Percentiles rank a stretch among this genome's conserved stretches.
Conservation (phyloP, 495 filamentous ascomycete genomes). For the Neurospora sp. region DNA sequence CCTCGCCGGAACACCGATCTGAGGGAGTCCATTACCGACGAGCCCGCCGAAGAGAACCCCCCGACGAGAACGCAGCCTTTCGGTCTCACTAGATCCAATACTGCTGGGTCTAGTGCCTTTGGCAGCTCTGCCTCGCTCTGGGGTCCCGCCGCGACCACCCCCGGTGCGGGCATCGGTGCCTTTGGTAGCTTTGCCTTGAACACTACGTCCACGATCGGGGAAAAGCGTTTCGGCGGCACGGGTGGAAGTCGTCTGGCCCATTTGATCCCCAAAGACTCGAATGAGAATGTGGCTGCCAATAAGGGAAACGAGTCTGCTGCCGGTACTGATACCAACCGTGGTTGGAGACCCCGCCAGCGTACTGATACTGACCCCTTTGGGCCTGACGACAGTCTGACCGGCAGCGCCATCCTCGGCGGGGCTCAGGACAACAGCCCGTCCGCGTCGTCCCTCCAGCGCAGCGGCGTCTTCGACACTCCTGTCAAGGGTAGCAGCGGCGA, state of each 20-base stretch:
- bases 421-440: constrained; percentile 63
- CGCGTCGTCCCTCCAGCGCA: constrained; percentile 26
- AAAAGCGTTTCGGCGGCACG: constrained; percentile 63
- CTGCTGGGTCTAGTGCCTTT: constrained; percentile 29
- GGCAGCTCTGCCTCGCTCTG: constrained; percentile 55
- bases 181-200: constrained; percentile 73
- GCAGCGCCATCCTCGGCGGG: constrained; percentile 73
- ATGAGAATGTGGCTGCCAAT: constrained; percentile 46
- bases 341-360: constrained; percentile 45
- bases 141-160: constrained; percentile 39
- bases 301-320: constrained; percentile 25
- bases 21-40: constrained; percentile 38
- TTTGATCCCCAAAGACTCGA: constrained; percentile 66
- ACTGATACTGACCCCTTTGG: constrained; percentile 80
- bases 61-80: constrained; percentile 39
- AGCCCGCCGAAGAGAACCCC: constrained; percentile 31
- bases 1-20: constrained; percentile 62
- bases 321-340: constrained; percentile 22
- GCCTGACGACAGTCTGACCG: constrained; percentile 51
- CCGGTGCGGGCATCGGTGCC: constrained; percentile 62
- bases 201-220: constrained; percentile 40
- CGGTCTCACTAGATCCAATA: constrained; percentile 61
- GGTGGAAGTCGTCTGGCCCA: constrained; percentile 79
- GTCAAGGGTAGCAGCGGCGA: constrained; percentile 46
- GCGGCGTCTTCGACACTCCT: constrained; percentile 44